Conservation (phyloP, 805 yeast species). For the Debaryomyces tyrocola region DNA sequence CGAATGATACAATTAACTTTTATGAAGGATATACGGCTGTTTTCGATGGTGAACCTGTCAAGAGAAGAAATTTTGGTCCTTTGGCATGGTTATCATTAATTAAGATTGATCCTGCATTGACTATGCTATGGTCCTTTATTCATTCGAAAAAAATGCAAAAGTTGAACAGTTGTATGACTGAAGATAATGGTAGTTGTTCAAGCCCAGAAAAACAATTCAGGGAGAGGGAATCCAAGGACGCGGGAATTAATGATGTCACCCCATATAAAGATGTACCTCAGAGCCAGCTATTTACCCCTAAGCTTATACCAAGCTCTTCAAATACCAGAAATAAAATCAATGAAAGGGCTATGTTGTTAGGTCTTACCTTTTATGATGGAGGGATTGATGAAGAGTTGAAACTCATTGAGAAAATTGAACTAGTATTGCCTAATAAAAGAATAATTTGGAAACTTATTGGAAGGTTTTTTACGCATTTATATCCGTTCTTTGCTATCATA, state of each 20-base stretch:
- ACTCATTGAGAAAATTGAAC: slow-evolving; percentile 28
- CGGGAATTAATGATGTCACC: slow-evolving; percentile 10
- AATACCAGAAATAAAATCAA: slow-evolving; percentile 9
- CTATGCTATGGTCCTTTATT: slow-evolving; percentile 11
- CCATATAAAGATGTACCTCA: background rate
- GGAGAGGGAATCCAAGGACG: slow-evolving; percentile 10
- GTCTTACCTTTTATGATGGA: slow-evolving; percentile 29
- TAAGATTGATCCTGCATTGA: slow-evolving; percentile 23
- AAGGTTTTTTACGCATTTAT: slow-evolving; percentile 41
- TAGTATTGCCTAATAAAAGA: slow-evolving; percentile 34
- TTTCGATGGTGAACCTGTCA: slow-evolving; percentile 19
- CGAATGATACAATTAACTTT: slow-evolving; percentile 16
- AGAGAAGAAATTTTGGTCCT: slow-evolving; percentile 31
- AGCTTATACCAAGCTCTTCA: background rate
- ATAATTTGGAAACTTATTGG: slow-evolving; percentile 39
- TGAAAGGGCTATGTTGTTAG: slow-evolving; percentile 20
- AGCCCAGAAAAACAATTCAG: slow-evolving; percentile 3
- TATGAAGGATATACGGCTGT: slow-evolving; percentile 23
- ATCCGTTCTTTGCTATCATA: slow-evolving; percentile 45
- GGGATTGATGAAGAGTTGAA: slow-evolving; percentile 24
- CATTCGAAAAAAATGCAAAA: slow-evolving; percentile 4
- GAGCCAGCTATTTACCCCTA: background rate
- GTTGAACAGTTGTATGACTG: background rate
- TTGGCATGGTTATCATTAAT: slow-evolving; percentile 30
- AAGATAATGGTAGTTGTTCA: background rate